Base-by-base conservation (phyloP, 345 rosid genomes). In the Cardamine occulta region DNA sequence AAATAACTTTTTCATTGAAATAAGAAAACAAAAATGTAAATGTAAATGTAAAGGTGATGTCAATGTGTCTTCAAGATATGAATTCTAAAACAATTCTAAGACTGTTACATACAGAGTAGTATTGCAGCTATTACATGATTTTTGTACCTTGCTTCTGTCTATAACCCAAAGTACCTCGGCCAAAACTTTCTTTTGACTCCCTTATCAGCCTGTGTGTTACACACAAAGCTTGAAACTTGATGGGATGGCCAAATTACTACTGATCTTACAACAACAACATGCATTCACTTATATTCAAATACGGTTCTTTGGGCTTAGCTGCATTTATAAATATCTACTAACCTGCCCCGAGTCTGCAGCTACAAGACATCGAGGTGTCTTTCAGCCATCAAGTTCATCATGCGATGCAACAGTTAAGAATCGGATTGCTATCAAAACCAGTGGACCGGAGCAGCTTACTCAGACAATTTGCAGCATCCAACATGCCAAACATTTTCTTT, bases 81-180 rank as follows among this genome's bases (percentile, higher is more conserved):
- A 87, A 86, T 77, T 82, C 80, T 82, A 88, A 91, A 91, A 85
- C 85, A 88, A 86, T 80, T 84, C 82, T 84, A 76, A 80, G 82
- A 81, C 78, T 85, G 85, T 85, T 91, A 91, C 97, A 91, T 82
- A 87, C 81, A 88, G 85, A 81, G 93, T 79, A 84, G 80, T 73
- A 78, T 85, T 75, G 79, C 90, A 82, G 88, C 88, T 82, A 83
- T 85, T 82, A 79, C 88, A 89, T 53, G 70, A 84, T 85, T 82
- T 32, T 80, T 85, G 83, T 82, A 83, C 86, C 87, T 88, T 93
- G 66, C 83, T 81, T 82, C 86, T 80, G 82, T 83, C 85, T 85
- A 84, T 86, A 87, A 68, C 72, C 66, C 69, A 84, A 84, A 84
- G 85, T 85, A 82, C 79, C 82, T 85, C 86, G 3, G 70, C 88